These are phyloP conservation scores for Pugionium cornutum DNA, from an alignment of 345 rosid species.

Conservation along the genomic window DNA sequence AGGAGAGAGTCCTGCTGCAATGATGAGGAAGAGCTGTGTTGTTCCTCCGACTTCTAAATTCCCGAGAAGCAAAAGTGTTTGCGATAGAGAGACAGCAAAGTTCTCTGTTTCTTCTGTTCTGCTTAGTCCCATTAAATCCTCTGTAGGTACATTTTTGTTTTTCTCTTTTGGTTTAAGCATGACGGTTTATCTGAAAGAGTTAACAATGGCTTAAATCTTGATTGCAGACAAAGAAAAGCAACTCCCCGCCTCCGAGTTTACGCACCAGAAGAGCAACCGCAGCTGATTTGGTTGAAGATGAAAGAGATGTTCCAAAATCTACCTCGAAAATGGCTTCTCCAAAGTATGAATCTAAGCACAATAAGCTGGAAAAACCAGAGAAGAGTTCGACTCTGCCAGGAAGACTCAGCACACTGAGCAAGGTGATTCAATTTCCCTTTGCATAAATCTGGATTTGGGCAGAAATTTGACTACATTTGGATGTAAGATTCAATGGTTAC, in stretches of 20 bases:
- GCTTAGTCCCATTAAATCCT: constrained; percentile 63
- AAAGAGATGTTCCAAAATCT: constrained; percentile 28
- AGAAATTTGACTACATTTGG: not conserved
- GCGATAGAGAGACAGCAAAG: constrained; percentile 55
- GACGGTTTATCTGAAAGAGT: not conserved
- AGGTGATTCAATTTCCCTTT: constrained; percentile 48
- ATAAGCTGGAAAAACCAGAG: constrained; percentile 43
- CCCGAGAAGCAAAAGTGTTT: constrained; percentile 78
- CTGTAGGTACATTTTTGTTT: constrained; percentile 78
- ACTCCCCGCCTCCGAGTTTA: constrained; percentile 37
- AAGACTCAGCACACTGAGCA: constrained; percentile 65
- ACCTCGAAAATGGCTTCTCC: constrained; percentile 22
- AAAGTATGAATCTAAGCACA: constrained; percentile 39
- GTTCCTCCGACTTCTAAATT: constrained; percentile 62
- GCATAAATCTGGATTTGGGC: not conserved
- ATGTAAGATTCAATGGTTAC: not conserved
- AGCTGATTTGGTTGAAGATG: constrained; percentile 27
- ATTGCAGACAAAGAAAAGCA: constrained; percentile 37
- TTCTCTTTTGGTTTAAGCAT: constrained; percentile 2
- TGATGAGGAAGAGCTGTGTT: constrained; percentile 77
- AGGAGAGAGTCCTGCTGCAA: constrained; percentile 61
- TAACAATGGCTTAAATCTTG: constrained; percentile 4
- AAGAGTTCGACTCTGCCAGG: constrained; percentile 57
- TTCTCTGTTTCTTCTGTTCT: constrained; percentile 44
- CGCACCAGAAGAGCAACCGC: constrained; percentile 32